These are phyloP conservation scores for Trichoderma sp. DNA, from an alignment of 2,329 filamentous ascomycete species.

Conservation along the genomic window DNA sequence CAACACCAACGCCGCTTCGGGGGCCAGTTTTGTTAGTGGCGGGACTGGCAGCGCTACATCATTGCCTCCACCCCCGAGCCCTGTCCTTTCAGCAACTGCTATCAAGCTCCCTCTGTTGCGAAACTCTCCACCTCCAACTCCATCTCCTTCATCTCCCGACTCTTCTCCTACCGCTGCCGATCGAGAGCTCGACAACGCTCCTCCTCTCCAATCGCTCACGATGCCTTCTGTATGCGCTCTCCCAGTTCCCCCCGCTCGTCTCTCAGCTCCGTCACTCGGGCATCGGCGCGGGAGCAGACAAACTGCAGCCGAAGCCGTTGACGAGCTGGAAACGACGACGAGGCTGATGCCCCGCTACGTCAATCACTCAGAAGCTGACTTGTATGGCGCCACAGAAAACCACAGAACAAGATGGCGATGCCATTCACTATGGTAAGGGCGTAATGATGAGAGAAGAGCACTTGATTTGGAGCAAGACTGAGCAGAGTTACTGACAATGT, in stretches of 20 bases:
- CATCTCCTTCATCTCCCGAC: slow-evolving; percentile 37
- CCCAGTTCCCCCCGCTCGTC: slow-evolving; percentile 21
- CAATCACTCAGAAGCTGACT: slow-evolving; percentile 28
- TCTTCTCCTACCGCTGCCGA: slow-evolving; percentile 23
- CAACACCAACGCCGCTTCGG: neutral
- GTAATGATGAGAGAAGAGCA: neutral
- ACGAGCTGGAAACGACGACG: neutral
- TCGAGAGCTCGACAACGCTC: slow-evolving; percentile 31
- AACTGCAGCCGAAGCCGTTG: slow-evolving; percentile 26
- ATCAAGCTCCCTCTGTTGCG: slow-evolving; percentile 40
- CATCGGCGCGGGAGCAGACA: neutral
- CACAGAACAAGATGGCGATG: slow-evolving; percentile 42
- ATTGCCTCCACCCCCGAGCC: slow-evolving; percentile 33
- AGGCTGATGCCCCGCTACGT: slow-evolving; percentile 25
- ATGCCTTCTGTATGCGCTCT: slow-evolving; percentile 58
- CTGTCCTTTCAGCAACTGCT: slow-evolving; percentile 29
- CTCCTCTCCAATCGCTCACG: slow-evolving; percentile 41
- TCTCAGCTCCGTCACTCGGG: neutral
- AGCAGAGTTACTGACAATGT: slow-evolving; percentile 28
- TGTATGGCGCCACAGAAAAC: slow-evolving; percentile 33
- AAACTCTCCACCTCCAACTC: slow-evolving; percentile 44
- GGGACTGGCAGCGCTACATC: slow-evolving; percentile 34
- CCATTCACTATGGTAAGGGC: slow-evolving; percentile 42
- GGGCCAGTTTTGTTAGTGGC: slow-evolving; percentile 10
- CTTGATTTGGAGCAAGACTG: neutral